phyloP scores from a whole-genome alignment of 345 rosid species.

The Cardamine chenopodiifolia region DNA sequence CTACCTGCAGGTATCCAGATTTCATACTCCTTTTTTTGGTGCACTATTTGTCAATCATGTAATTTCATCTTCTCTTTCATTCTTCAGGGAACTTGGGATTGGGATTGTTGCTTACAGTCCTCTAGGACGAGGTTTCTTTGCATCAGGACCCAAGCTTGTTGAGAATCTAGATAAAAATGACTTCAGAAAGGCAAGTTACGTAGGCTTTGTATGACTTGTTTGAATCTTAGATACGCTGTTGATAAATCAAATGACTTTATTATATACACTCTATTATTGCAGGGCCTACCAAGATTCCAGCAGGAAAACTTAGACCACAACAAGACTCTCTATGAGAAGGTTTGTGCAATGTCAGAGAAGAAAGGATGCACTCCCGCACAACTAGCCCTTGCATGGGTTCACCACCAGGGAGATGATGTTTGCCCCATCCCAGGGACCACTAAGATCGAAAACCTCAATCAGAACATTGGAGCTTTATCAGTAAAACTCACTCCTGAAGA shows the following conservation, averaged over 20 bases:
- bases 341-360: conserved; percentile 49
- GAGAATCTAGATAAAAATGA: conserved; percentile 47
- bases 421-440: conserved; percentile 66
- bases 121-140: conserved; percentile 62
- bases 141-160: conserved; percentile 51
- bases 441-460: conserved; percentile 57
- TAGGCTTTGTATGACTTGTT: background rate
- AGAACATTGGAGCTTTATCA: conserved; percentile 56
- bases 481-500: conserved; percentile 55
- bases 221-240: too few relatives aligned
- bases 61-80: background rate
- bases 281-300: conserved; percentile 55
- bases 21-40: too few relatives aligned
- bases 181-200: conserved; percentile 48
- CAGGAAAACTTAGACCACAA: conserved; percentile 58
- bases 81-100: conserved; percentile 65
- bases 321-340: conserved; percentile 43
- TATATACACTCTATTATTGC: too few relatives aligned
- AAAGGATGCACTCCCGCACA: conserved; percentile 60
- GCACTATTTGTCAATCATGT: too few relatives aligned
- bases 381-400: conserved; percentile 71
- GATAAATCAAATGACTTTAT: too few relatives aligned
- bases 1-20: conserved; percentile 13
- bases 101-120: conserved; percentile 75
- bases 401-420: conserved; percentile 62